Evolutionary conservation across 805 yeast genomes (phyloP), one percentile per base, ranked within the genome.

Genomic region (Candida sanyiensis): DNA sequence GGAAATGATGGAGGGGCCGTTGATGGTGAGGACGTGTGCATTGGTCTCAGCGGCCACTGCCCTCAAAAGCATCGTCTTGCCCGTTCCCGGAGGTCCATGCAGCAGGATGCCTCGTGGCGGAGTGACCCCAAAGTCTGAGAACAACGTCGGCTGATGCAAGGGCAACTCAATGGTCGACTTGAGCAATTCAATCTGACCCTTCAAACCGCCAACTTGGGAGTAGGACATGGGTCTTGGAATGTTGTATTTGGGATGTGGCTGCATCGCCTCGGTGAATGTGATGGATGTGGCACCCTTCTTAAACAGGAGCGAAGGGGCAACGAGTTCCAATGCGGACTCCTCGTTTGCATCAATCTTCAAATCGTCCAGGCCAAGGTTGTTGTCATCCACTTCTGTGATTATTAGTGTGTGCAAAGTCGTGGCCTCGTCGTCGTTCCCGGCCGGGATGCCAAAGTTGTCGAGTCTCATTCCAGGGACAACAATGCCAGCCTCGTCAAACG

Each of bases 21-120:
- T 83, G 18, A 93, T 81, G 3, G 83, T 79, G 32, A 93, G 67
- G 0, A 90, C 78, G 59, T 90, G 98, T 0, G 95, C 94, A 44
- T 81, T 72, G 2, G 74, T 66, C 42, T 83, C 90, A 45, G 77
- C 70, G 0, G 96, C 94, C 8, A 90, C 78, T 20, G 95, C 82
- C 39, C 84, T 72, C 26, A 93, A 66, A 7, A 93, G 69, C 86
- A 89, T 76, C 1, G 97, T 84, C 58, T 90, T 90, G 37, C 98
- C 98, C 0, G 97, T 90, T 4, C 98, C 98, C 3, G 97, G 93
- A 3, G 97, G 95, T 0, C 98, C 98, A 62, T 90, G 95, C 10
- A 90, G 62, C 12, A 90, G 63, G n/a, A 90, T 77, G 25, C 98
- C 98, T 41, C 96, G 69, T 11, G 96, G 96, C 7, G 98, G 97